Conservation (phyloP, 257 asterid genomes). For the Scutellaria minor region DNA sequence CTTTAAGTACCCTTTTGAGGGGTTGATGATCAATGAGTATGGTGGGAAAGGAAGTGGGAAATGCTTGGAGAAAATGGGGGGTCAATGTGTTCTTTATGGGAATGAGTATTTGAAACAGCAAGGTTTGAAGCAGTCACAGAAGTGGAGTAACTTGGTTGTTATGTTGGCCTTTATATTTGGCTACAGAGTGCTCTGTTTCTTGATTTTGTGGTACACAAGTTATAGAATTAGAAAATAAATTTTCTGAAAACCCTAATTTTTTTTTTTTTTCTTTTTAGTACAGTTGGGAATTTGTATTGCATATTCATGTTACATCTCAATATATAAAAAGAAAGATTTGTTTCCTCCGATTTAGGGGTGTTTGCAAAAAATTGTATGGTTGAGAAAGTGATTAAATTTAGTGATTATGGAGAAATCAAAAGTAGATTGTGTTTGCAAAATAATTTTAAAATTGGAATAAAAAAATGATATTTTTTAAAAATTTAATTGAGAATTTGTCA, state of each 20-base stretch:
- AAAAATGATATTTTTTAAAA: too few species aligned
- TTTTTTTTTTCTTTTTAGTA: background rate
- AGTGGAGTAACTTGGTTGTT: slow-evolving; percentile 73
- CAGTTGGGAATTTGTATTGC: background rate
- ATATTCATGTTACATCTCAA: too few species aligned
- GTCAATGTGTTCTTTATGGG: slow-evolving; percentile 57
- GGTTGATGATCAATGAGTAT: slow-evolving; percentile 81
- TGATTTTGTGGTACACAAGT: slow-evolving; percentile 65
- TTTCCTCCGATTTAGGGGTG: too few species aligned
- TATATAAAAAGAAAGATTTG: too few species aligned
- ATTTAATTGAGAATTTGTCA: too few species aligned
- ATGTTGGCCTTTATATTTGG: slow-evolving; percentile 71
- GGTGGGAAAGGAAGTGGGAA: slow-evolving; percentile 63
- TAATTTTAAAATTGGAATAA: too few species aligned
- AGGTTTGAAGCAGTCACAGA: slow-evolving; percentile 59
- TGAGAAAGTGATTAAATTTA: too few species aligned
- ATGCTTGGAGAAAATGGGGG: slow-evolving; percentile 59
- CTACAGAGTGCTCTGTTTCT: slow-evolving; percentile 71
- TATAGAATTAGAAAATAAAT: slow-evolving; percentile 52
- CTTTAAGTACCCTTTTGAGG: slow-evolving; percentile 84
- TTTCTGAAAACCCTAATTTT: background rate
- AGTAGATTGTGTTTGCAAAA: too few species aligned
- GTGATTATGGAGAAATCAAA: too few species aligned
- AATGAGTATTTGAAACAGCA: slow-evolving; percentile 61
- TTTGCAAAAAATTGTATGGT: too few species aligned